A percentile compares a stretch with the other conserved stretches of the same genome.
These are phyloP conservation scores for Euphorbia tirucalli DNA, from an alignment of 345 rosid genomes.

Conservation along the genomic window DNA sequence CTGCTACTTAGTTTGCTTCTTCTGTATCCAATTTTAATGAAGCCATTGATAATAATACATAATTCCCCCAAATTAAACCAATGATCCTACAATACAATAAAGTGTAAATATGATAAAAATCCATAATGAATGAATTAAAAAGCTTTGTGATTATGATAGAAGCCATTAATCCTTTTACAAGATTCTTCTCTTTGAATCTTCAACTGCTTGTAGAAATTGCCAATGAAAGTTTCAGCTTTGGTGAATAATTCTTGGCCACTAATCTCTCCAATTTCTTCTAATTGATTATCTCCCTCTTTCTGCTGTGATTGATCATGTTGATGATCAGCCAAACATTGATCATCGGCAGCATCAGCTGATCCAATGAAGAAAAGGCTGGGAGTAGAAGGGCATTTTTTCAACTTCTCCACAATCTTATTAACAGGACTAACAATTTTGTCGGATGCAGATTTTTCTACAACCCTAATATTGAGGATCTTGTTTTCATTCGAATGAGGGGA, in stretches of 20 bases:
- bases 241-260: slow-evolving; percentile 54
- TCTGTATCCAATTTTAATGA: no score
- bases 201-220: slow-evolving; percentile 64
- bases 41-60: neutral
- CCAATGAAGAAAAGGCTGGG: slow-evolving; percentile 65
- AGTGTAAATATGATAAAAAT: neutral
- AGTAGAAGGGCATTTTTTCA: slow-evolving; percentile 48
- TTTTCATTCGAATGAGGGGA: slow-evolving; percentile 6
- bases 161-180: slow-evolving; percentile 50
- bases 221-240: slow-evolving; percentile 61
- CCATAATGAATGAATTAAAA: slow-evolving; percentile 16
- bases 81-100: neutral
- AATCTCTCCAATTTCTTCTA: slow-evolving; percentile 29
- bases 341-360: neutral
- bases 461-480: slow-evolving; percentile 18
- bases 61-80: slow-evolving; percentile 9
- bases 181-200: slow-evolving; percentile 71
- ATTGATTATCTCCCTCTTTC: slow-evolving; percentile 31
- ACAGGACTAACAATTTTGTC: slow-evolving; percentile 3
- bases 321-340: no score
- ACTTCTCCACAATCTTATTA: slow-evolving; percentile 12
- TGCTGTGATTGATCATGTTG: no score
- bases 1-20: neutral
- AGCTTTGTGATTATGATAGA: slow-evolving; percentile 48
- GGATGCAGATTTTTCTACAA: slow-evolving; percentile 34